Evolutionary conservation across 176 grass and related monocot genomes (phyloP).

Genomic region (Pontederia crassipes): DNA sequence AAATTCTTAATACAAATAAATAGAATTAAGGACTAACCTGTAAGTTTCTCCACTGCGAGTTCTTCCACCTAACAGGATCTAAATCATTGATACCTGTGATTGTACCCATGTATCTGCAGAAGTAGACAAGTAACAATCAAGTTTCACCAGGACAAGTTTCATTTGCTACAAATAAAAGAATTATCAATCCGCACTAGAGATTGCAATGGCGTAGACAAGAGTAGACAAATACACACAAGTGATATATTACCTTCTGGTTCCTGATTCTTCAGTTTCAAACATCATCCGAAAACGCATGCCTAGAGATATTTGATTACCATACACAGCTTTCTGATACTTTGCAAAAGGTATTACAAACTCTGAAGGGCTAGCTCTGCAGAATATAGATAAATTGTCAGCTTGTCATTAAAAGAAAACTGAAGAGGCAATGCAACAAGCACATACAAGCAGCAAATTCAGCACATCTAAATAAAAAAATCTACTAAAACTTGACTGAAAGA

Average conservation of each 20-base stretch:
- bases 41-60: constrained; percentile 71
- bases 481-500: neutral
- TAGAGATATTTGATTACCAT: constrained; percentile 63
- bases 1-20: neutral
- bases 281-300: constrained; percentile 91
- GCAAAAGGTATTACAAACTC: constrained; percentile 79
- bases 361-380: constrained; percentile 75
- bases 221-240: constrained; percentile 1
- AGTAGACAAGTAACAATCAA: constrained; percentile 1
- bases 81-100: constrained; percentile 81
- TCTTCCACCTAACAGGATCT: constrained; percentile 72
- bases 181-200: neutral
- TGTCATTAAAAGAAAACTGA: neutral
- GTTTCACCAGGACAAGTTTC: constrained; percentile 1
- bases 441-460: neutral
- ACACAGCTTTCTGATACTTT: constrained; percentile 71
- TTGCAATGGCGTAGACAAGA: neutral
- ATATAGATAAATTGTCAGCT: constrained; percentile 22
- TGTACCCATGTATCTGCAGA: constrained; percentile 78
- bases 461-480: constrained; percentile 3
- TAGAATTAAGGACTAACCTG: constrained; percentile 32
- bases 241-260: constrained; percentile 46
- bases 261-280: constrained; percentile 85
- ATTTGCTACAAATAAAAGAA: neutral
- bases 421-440: neutral